Evolutionary conservation across 306 rosid species (phyloP), one percentile per base, ranked within the genome.

Genomic region (Sphenostylis stenocarpa): DNA sequence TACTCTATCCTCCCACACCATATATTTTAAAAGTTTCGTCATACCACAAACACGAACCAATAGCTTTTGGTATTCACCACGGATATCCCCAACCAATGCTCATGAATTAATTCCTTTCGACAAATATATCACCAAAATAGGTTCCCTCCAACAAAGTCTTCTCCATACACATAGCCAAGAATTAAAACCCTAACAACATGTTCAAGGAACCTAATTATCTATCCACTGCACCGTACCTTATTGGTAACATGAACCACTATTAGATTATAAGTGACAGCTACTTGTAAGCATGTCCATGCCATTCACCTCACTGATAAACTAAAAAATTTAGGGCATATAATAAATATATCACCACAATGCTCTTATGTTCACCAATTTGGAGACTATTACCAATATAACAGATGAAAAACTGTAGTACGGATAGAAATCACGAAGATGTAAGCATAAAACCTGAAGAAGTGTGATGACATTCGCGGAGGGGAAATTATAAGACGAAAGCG

Each of bases 381-480:
- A 49, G 64, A 57, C 38, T 4, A 28, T 21, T 10, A 10, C 6
- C 8, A 26, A 24, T 26, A 57, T 24, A 24, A n/a, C 28, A 34
- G 3, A 61, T 8, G 67, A 31, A 61, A 16, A 7, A 61, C 12
- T 19, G 11, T 0, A 36, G 12, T 7, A 9, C 8, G 4, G 24
- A 38, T 60, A 60, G 26, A 49, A 29, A 23, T 23, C 3, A 36
- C 6, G 21, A 39, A 48, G 49, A 82, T 13, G 34, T 0, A 57
- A 58, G 14, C 13, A 15, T 4, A 24, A 6, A 33, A 67, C 98
- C 97, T 94, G 98, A 86, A 87, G 86, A 78, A 94, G 98, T 41
- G 97, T 94, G 84, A 94, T 89, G 53, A 94, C 90, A 76, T 90
- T 94, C 77, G 91, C 96, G 77, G 92, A 84, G 5, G 93, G 98